phyloP scores from a whole-genome alignment of 2,329 filamentous ascomycete genomes.

The Leptodontidium sp. region DNA sequence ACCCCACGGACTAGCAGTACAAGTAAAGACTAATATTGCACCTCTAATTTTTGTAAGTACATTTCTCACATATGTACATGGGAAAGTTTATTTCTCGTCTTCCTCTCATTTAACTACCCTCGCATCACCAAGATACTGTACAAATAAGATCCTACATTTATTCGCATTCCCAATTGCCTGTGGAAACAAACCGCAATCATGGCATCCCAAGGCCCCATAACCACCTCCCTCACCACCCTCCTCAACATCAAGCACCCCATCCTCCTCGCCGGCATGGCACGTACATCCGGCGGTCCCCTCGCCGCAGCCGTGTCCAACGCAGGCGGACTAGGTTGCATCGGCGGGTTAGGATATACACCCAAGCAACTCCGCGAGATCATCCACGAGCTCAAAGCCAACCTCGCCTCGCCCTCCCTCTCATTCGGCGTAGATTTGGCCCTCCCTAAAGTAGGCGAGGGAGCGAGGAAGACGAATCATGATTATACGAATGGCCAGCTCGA shows the following conservation, averaged over 20 bases:
- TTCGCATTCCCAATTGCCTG: neutral
- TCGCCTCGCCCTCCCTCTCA: slow-evolving; percentile 72
- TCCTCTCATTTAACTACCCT: neutral
- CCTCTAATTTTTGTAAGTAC: neutral
- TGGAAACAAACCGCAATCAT: slow-evolving; percentile 20
- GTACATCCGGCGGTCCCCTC: slow-evolving; percentile 78
- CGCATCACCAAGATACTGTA: neutral
- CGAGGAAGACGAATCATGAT: slow-evolving; percentile 92
- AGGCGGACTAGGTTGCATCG: slow-evolving; percentile 78
- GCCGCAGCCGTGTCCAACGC: slow-evolving; percentile 85
- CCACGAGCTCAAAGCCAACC: slow-evolving; percentile 81
- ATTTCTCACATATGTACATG: neutral
- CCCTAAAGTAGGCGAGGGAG: slow-evolving; percentile 84
- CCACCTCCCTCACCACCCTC: slow-evolving; percentile 79
- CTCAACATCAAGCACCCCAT: slow-evolving; percentile 88
- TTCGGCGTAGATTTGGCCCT: slow-evolving; percentile 94
- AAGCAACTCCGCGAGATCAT: slow-evolving; percentile 81
- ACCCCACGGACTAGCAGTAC: slow-evolving; percentile 12
- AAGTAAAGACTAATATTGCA: slow-evolving; percentile 13
- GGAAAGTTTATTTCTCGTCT: neutral
- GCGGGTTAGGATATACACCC: slow-evolving; percentile 76
- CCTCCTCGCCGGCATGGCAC: slow-evolving; percentile 92
- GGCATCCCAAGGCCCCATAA: slow-evolving; percentile 55
- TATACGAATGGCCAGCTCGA: slow-evolving; percentile 91
- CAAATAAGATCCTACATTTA: neutral